These are phyloP conservation scores for Cordia subcordata DNA, from an alignment of 257 asterid genomes.

Conservation along the genomic window DNA sequence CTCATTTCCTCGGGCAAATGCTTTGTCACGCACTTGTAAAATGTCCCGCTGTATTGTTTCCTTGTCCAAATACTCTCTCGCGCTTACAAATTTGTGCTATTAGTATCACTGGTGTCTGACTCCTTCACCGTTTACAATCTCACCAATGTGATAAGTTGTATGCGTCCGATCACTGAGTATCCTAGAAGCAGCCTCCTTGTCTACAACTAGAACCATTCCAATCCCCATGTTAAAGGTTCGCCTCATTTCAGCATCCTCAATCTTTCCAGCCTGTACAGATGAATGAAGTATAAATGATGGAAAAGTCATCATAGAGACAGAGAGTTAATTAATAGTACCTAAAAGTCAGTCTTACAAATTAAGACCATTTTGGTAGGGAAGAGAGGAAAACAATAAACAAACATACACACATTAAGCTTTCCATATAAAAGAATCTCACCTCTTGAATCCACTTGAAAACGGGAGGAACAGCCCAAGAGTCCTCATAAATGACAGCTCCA, in stretches of 20 bases:
- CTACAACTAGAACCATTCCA: constrained; percentile 86
- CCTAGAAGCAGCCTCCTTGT: constrained; percentile 54
- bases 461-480: constrained; percentile 79
- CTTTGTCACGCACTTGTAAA: background rate
- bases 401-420: no score
- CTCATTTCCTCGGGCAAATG: background rate
- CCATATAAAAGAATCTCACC: constrained; percentile 33
- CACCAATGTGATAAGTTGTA: constrained; percentile 45
- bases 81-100: no score
- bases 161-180: constrained; percentile 35
- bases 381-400: no score
- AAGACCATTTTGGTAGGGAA: no score
- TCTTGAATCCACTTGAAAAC: constrained; percentile 91
- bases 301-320: no score
- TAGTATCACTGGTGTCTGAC: constrained; percentile 41
- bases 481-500: constrained; percentile 61
- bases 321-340: no score
- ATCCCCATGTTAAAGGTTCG: constrained; percentile 95
- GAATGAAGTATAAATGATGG: no score
- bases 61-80: background rate
- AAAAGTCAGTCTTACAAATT: no score
- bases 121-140: constrained; percentile 60
- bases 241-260: constrained; percentile 77
- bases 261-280: constrained; percentile 55
- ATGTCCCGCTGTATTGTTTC: no score